Evolutionary conservation across 805 yeast species (phyloP), one percentile per base, ranked within the genome.

Genomic region (Yarrowia yakushimensis): DNA sequence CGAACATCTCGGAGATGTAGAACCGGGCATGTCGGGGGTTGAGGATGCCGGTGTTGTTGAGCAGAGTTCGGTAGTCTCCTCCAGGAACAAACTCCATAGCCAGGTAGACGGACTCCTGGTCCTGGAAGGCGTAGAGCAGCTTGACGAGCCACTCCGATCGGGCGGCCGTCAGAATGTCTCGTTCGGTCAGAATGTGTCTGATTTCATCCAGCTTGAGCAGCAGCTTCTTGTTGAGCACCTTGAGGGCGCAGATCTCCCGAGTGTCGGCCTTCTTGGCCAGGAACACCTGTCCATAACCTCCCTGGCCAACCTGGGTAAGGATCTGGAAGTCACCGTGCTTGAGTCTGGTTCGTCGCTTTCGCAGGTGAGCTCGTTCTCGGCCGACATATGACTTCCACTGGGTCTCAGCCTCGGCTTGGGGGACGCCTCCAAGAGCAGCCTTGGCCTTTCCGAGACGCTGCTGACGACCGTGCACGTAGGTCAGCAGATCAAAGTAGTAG

Each of bases 71-170:
- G 78, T 90, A 94, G 73, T 94, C 99, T 61, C 99, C 99, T 64
- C 99, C 99, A 9, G 99, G 97, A n/a, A 94, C 99, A 74, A 89
- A 94, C 73, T 94, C 99, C 99, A 94, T 94, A 1, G 99, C 99
- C 70, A 94, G 79, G 69, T 90, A 94, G 30, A 94, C 88, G 70
- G 88, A 88, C 65, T 88, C 92, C 0, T 86, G 75, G 75, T 94
- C 98, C 74, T 94, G 99, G 77, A 94, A 94, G 1, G 98, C 97
- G 73, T 94, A 94, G 64, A 90, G 80, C 57, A 94, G 79, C 74
- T 91, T 91, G 41, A 94, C 99, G 37, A 94, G 79, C 99, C 99
- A 94, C 65, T 91, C 97, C 55, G 93, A 85, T 73, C 97, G 82
- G 1, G 97, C 90, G 37, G 94, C 93, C n/a, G 98, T 93, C 68